phyloP scores from a whole-genome alignment of 306 rosid genomes.

The Vigna trinervia region DNA sequence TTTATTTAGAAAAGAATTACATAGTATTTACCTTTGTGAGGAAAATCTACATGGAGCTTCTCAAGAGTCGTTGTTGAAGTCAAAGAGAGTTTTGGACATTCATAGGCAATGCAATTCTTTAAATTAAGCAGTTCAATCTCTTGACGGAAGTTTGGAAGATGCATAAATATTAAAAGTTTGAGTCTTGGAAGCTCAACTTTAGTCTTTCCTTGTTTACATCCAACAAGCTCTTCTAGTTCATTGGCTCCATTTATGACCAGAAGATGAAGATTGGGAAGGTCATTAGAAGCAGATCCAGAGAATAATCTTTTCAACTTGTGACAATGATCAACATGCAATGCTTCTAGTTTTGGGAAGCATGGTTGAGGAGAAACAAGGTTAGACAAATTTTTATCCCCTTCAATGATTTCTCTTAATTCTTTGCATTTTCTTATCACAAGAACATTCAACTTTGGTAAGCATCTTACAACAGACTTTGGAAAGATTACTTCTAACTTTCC shows the following conservation, averaged over 20 bases:
- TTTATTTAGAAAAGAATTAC: too few relatives aligned
- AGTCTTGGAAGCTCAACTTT: slow-evolving; percentile 36
- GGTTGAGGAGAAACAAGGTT: neutral
- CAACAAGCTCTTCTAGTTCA: neutral
- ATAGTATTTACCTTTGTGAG: too few relatives aligned
- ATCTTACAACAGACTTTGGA: neutral
- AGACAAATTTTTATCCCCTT: neutral
- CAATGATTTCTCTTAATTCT: neutral
- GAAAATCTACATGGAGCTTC: accelerated
- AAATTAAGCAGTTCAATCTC: slow-evolving; percentile 15
- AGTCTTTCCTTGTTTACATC: neutral
- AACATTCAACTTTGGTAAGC: neutral
- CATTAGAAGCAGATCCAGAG: neutral
- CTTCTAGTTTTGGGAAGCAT: neutral
- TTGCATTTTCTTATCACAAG: slow-evolving; percentile 7
- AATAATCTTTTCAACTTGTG: neutral
- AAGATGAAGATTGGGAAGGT: neutral
- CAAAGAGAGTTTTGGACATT: slow-evolving; percentile 33
- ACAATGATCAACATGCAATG: neutral
- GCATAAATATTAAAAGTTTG: neutral
- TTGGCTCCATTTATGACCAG: neutral
- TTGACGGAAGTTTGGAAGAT: neutral
- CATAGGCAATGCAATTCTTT: neutral
- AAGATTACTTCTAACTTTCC: neutral
- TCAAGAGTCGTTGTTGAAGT: neutral